phyloP scores from a whole-genome alignment of 805 yeast genomes.

The Ogataea methanolica region DNA sequence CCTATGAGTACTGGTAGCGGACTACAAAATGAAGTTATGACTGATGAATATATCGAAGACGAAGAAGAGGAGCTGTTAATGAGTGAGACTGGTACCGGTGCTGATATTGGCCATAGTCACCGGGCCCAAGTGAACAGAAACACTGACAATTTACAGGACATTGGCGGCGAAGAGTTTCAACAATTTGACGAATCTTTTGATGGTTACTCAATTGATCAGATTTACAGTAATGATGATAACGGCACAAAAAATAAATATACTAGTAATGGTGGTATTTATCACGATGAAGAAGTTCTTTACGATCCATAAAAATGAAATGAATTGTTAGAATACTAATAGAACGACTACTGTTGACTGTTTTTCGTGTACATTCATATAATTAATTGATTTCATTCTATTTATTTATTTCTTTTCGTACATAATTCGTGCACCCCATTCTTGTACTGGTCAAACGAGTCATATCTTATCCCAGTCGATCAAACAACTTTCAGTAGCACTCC shows the following conservation, averaged over 20 bases:
- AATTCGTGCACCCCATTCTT: too few species aligned
- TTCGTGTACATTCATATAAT: too few species aligned
- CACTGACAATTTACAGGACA: not conserved
- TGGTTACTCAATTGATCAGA: conserved; percentile 10
- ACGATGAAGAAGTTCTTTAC: not conserved
- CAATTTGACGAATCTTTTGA: conserved; percentile 9
- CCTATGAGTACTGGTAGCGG: too few species aligned
- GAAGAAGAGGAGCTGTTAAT: conserved; percentile 9
- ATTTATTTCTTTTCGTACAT: too few species aligned
- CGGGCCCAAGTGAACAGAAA: not conserved
- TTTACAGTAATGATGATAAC: conserved; percentile 9
- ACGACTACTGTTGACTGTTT: too few species aligned
- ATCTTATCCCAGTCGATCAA: not conserved
- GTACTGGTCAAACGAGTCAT: not conserved
- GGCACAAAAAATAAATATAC: not conserved
- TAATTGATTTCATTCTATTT: too few species aligned
- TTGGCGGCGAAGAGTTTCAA: conserved; percentile 2
- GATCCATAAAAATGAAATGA: not conserved
- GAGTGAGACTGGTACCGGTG: conserved; percentile 3
- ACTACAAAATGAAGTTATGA: not conserved
- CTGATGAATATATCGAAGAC: not conserved
- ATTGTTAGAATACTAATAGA: too few species aligned
- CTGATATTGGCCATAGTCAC: not conserved
- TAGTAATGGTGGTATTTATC: not conserved
- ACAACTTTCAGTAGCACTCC: conserved; percentile 7